Evolutionary conservation across 1,284 basidiomycete genomes (phyloP).

Genomic region (Rugosomyces carneus): DNA sequence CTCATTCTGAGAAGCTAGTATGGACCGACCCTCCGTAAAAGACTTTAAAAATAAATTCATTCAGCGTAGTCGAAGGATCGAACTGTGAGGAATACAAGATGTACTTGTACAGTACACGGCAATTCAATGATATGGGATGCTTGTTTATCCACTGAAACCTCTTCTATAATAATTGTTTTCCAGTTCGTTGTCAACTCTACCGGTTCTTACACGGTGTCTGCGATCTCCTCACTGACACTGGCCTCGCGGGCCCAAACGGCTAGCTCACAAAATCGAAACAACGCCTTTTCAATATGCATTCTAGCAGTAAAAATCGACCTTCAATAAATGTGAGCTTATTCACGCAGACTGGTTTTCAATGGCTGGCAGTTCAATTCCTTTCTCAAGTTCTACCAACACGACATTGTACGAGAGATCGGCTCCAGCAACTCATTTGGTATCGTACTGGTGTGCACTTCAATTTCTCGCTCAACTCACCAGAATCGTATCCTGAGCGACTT

Average conservation of each 20-base stretch:
- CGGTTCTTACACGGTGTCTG: no score
- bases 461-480: background rate
- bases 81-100: no score
- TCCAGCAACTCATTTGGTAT: slow-evolving; percentile 41
- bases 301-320: slow-evolving; percentile 9
- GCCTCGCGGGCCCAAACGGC: background rate
- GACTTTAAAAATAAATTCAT: no score
- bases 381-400: slow-evolving; percentile 70
- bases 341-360: background rate
- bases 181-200: no score
- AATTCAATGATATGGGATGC: no score
- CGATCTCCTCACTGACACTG: background rate
- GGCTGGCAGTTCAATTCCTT: background rate
- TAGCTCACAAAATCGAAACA: background rate
- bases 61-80: no score
- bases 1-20: no score
- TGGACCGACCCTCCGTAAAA: no score
- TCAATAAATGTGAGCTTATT: slow-evolving; percentile 21
- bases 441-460: slow-evolving; percentile 39
- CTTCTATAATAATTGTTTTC: no score
- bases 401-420: slow-evolving; percentile 54
- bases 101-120: no score
- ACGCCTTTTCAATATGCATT: slow-evolving; percentile 7
- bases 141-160: no score
- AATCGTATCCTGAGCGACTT: background rate